Conservation (phyloP, 805 yeast species). For the Candida corydali region DNA sequence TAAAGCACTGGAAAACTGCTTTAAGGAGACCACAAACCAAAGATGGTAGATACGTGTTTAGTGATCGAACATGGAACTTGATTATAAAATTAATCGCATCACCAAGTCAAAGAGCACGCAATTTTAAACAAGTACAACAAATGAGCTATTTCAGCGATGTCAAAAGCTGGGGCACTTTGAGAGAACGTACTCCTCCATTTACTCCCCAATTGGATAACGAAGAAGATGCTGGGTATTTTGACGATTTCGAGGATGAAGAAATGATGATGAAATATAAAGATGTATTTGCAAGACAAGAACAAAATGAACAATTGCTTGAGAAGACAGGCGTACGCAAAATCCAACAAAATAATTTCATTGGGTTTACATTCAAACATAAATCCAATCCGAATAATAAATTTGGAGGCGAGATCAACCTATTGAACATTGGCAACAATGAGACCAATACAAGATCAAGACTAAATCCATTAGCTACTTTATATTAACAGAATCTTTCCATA, state of each 20-base stretch:
- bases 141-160: constrained; percentile 83
- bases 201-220: constrained; percentile 96
- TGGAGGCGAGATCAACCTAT: constrained; percentile 31
- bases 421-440: constrained; percentile 24
- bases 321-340: constrained; percentile 29
- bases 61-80: constrained; percentile 94
- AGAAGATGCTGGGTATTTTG: constrained; percentile 98
- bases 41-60: constrained; percentile 86
- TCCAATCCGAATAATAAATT: constrained; percentile 51
- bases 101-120: constrained; percentile 68
- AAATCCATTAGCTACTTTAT: constrained; percentile 43
- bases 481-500: constrained; percentile 46
- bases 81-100: constrained; percentile 76
- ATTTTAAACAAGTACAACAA: constrained; percentile 74
- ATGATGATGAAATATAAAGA: constrained; percentile 98
- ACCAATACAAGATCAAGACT: constrained; percentile 16
- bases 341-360: constrained; percentile 65
- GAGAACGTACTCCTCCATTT: constrained; percentile 83
- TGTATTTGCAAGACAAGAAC: constrained; percentile 87
- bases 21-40: constrained; percentile 87
- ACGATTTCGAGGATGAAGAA: constrained; percentile 92
- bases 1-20: constrained; percentile 88
- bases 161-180: constrained; percentile 61
- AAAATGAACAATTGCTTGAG: constrained; percentile 76
- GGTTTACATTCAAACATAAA: constrained; percentile 93